These are phyloP conservation scores for Serpula lacrymans DNA, from an alignment of 768 basidiomycete species.

Conservation along the genomic window DNA sequence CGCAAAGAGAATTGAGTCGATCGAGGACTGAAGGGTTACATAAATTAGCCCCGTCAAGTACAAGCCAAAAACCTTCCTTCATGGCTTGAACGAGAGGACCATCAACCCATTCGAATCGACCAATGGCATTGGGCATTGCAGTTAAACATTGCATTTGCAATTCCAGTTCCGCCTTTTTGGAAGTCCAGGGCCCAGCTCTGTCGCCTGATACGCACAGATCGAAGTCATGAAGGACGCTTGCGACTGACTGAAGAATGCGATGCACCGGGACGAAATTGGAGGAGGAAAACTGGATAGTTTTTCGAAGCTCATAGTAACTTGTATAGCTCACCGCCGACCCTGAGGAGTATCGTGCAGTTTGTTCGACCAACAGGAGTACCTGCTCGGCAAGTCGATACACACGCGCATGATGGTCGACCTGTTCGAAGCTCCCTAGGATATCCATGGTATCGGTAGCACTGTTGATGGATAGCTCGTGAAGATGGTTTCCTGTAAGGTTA, in stretches of 20 bases:
- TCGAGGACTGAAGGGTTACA: slow-evolving; percentile 96
- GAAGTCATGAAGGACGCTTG: slow-evolving; percentile 28
- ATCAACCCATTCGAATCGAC: slow-evolving; percentile 92
- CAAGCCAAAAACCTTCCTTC: slow-evolving; percentile 83
- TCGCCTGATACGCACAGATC: slow-evolving; percentile 8
- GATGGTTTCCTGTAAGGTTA: slow-evolving; percentile 58
- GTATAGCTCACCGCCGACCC: slow-evolving; percentile 17
- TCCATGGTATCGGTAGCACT: slow-evolving; percentile 90
- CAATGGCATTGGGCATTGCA: slow-evolving; percentile 27
- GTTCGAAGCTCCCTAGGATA: slow-evolving; percentile 94
- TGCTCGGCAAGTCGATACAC: slow-evolving; percentile 35
- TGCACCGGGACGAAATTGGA: slow-evolving; percentile 11
- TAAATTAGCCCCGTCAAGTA: slow-evolving; percentile 90
- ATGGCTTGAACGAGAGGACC: slow-evolving; percentile 87
- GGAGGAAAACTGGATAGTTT: slow-evolving; percentile 13
- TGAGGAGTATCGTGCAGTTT: slow-evolving; percentile 32
- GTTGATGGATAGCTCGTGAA: slow-evolving; percentile 77
- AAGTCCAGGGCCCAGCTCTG: slow-evolving; percentile 1
- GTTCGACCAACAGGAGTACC: slow-evolving; percentile 36
- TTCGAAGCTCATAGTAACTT: slow-evolving; percentile 10
- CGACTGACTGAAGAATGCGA: slow-evolving; percentile 22
- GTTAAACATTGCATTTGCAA: slow-evolving; percentile 19
- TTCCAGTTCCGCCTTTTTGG: slow-evolving; percentile 11
- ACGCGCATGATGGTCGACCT: slow-evolving; percentile 59
- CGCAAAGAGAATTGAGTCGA: slow-evolving; percentile 94